Conservation (phyloP, 371 early-diverging fungal species). For the Lichtheimia hyalospora region DNA sequence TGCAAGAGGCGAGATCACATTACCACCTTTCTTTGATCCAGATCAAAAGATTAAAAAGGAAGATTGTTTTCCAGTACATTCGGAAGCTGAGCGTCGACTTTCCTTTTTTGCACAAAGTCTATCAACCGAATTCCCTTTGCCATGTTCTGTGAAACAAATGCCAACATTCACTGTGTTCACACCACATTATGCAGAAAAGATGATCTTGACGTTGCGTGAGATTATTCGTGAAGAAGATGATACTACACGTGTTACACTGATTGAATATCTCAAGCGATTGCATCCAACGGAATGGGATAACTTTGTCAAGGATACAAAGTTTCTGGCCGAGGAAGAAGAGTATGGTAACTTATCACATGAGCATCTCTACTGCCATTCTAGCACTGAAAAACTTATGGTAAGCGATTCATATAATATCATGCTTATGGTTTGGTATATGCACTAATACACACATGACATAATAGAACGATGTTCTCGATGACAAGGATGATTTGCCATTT, state of each 20-base stretch:
- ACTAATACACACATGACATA: neutral
- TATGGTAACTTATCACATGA: neutral
- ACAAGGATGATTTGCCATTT: constrained; percentile 80
- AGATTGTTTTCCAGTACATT: constrained; percentile 72
- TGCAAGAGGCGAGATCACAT: constrained; percentile 53
- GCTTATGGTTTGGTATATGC: neutral
- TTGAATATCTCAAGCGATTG: constrained; percentile 85
- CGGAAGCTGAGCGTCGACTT: constrained; percentile 84
- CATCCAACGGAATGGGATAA: constrained; percentile 88
- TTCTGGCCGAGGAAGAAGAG: constrained; percentile 70
- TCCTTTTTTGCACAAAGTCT: constrained; percentile 89
- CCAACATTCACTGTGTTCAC: constrained; percentile 90
- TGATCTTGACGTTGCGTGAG: constrained; percentile 79
- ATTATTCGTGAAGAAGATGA: constrained; percentile 86
- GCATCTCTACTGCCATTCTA: constrained; percentile 1
- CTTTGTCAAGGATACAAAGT: constrained; percentile 89
- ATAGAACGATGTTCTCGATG: constrained; percentile 13
- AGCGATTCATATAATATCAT: neutral
- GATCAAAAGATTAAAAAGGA: constrained; percentile 55
- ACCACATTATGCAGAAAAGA: constrained; percentile 90
- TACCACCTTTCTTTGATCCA: constrained; percentile 81
- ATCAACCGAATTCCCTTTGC: constrained; percentile 78
- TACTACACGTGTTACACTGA: constrained; percentile 77
- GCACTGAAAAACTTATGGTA: neutral
- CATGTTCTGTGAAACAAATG: constrained; percentile 79